Conservation (phyloP, 371 early-diverging fungal genomes). For the Vairimorpha ceranae region DNA sequence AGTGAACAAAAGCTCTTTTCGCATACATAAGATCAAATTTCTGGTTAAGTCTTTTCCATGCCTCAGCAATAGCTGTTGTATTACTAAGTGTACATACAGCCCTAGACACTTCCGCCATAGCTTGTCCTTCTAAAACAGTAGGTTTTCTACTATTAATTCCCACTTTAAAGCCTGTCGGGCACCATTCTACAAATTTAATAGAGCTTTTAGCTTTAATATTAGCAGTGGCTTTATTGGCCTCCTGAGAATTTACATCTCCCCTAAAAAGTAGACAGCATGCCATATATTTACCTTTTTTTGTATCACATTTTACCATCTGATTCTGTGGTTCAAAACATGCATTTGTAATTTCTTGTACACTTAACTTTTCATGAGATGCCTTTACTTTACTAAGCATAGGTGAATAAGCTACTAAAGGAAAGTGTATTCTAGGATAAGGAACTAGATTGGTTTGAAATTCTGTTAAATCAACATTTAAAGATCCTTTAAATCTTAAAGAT, state of each 20-base stretch:
- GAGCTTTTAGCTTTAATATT: conserved; percentile 71
- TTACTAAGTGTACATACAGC: conserved; percentile 86
- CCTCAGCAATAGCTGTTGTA: conserved; percentile 88
- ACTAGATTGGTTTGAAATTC: conserved; percentile 94
- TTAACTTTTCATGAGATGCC: conserved; percentile 80
- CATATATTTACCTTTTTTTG: conserved; percentile 86
- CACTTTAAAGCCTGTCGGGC: conserved; percentile 91
- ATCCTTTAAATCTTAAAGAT: conserved; percentile 84
- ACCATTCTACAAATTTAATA: conserved; percentile 91
- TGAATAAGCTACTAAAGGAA: conserved; percentile 83
- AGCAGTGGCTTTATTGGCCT: conserved; percentile 76
- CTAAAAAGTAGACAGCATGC: conserved; percentile 84
- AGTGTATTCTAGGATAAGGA: conserved; percentile 84
- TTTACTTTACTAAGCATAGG: conserved; percentile 79
- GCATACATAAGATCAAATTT: conserved; percentile 90
- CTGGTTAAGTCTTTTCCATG: conserved; percentile 83
- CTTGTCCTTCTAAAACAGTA: conserved; percentile 77
- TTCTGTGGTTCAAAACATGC: conserved; percentile 83
- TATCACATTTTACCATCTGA: conserved; percentile 92
- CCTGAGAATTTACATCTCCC: conserved; percentile 73
- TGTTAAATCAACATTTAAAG: conserved; percentile 83
- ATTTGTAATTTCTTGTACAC: conserved; percentile 77
- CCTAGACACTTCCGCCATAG: conserved; percentile 79
- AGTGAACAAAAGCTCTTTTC: conserved; percentile 93
- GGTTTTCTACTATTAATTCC: conserved; percentile 84